Base-by-base conservation (phyloP, 2,329 filamentous ascomycete genomes). In the Aaosphaeria pasadenensis region DNA sequence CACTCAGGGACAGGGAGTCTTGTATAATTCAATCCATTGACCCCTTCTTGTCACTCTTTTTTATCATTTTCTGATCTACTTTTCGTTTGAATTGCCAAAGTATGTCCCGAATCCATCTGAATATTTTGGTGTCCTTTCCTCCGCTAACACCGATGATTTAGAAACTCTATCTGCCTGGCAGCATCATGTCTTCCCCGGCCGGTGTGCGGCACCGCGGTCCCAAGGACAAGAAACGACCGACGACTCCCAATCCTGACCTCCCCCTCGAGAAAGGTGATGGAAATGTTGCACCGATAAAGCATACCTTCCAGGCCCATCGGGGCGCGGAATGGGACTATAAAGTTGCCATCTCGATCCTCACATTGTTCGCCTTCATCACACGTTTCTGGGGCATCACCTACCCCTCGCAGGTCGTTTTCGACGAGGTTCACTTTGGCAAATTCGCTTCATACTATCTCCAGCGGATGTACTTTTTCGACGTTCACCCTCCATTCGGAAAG, bases 391-490 rank as follows among this genome's bases (percentile, higher is more conserved):
- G 91, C 54, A 96, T 99, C 70, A 89, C 82, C 69, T 91, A 96
- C 73, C 94, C 94, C 11, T 86, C 95, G 67, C 88, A 97, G 76
- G 94, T 99, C 47, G 94, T 99, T 43, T 99, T 99, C 67, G 94
- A 99, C 68, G 94, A 99, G 74, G 94, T 99, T 49, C 94, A 99
- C 75, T 99, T 99, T 72, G 94, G 94, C 77, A 99, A 99, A 74
- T 78, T 79, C 56, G 76, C 75, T 55, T 83, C 81, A 9, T 84
- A 86, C 71, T 99, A 99, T 71, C 86, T 99, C 61, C 87, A 96
- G 76, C 87, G 91, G 63, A 96, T 91, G 53, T 99, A 97, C 78
- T 99, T 99, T 81, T 99, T 99, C 84, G 94, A 99, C 77, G 94
- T 99, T 47, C 94, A 99, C 72, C 94, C 94, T 59, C 94, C 94